Conservation (phyloP, 139 green algal genomes). For the Picocystis salinarum region DNA sequence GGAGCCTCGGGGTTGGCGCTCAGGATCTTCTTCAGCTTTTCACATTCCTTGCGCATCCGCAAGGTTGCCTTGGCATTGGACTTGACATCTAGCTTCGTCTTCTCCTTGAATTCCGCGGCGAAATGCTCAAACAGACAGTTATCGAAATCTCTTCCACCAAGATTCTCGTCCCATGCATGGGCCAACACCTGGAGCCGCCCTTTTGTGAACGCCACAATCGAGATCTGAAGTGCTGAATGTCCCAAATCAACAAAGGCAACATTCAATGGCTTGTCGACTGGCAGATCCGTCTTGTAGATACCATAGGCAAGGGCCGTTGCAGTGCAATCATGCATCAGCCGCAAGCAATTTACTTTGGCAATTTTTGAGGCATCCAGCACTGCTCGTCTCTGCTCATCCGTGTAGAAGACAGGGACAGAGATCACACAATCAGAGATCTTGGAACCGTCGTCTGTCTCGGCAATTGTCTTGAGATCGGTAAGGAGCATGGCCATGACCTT, state of each 20-base stretch:
- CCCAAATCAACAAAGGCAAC: slow-evolving; percentile 92
- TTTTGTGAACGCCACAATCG: neutral
- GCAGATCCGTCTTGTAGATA: slow-evolving; percentile 97
- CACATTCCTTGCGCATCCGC: slow-evolving; percentile 57
- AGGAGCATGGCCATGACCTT: slow-evolving; percentile 75
- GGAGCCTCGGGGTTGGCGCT: slow-evolving; percentile 69
- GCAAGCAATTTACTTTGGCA: slow-evolving; percentile 70
- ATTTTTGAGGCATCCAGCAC: slow-evolving; percentile 39
- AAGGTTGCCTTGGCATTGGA: slow-evolving; percentile 59
- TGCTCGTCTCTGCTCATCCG: slow-evolving; percentile 21
- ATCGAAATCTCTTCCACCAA: slow-evolving; percentile 80
- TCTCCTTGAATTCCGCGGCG: slow-evolving; percentile 54
- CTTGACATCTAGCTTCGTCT: slow-evolving; percentile 63
- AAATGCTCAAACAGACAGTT: slow-evolving; percentile 78
- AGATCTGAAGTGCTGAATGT: slow-evolving; percentile 66
- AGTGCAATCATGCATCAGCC: slow-evolving; percentile 89
- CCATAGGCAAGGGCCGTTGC: slow-evolving; percentile 88
- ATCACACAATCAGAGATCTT: slow-evolving; percentile 81
- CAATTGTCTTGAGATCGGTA: slow-evolving; percentile 76
- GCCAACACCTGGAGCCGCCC: slow-evolving; percentile 47
- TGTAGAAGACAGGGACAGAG: slow-evolving; percentile 71
- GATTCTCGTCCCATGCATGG: slow-evolving; percentile 73
- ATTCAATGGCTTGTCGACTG: slow-evolving; percentile 58
- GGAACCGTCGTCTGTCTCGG: slow-evolving; percentile 54
- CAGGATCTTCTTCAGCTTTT: slow-evolving; percentile 91